Evolutionary conservation across 129 eudicot genomes (phyloP).

Genomic region (Pulicaria dysenterica): DNA sequence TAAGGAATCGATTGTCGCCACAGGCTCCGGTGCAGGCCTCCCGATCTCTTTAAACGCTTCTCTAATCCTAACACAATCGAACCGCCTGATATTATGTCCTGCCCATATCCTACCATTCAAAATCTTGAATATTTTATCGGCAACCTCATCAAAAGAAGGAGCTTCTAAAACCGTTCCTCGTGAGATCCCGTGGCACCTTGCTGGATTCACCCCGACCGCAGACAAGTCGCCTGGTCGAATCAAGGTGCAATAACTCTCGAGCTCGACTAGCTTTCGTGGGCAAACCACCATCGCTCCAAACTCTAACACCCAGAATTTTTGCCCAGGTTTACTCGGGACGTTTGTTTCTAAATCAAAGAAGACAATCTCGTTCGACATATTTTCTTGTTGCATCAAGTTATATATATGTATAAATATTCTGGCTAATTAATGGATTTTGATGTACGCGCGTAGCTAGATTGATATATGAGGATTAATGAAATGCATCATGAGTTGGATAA

Average conservation of each 20-base stretch:
- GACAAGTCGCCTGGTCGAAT: constrained; percentile 79
- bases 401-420: not conserved
- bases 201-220: constrained; percentile 58
- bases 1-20: constrained; percentile 81
- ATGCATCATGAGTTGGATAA: constrained; percentile 18
- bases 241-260: constrained; percentile 78
- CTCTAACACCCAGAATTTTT: constrained; percentile 68
- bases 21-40: constrained; percentile 71
- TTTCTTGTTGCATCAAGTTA: constrained; percentile 25
- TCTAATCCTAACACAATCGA: constrained; percentile 75
- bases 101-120: constrained; percentile 94
- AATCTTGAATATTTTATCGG: constrained; percentile 64
- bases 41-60: constrained; percentile 81
- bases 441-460: not conserved
- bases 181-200: constrained; percentile 73
- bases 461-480: not conserved
- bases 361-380: constrained; percentile 72
- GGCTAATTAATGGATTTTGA: not conserved
- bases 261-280: constrained; percentile 70
- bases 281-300: constrained; percentile 93
- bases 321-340: constrained; percentile 68
- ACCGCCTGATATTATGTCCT: constrained; percentile 87
- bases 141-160: constrained; percentile 75
- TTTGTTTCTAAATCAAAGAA: constrained; percentile 94
- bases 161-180: constrained; percentile 58